These are phyloP conservation scores for Globisporangium spinosum DNA, from an alignment of 352 stramenopile species.

Conservation along the genomic window DNA sequence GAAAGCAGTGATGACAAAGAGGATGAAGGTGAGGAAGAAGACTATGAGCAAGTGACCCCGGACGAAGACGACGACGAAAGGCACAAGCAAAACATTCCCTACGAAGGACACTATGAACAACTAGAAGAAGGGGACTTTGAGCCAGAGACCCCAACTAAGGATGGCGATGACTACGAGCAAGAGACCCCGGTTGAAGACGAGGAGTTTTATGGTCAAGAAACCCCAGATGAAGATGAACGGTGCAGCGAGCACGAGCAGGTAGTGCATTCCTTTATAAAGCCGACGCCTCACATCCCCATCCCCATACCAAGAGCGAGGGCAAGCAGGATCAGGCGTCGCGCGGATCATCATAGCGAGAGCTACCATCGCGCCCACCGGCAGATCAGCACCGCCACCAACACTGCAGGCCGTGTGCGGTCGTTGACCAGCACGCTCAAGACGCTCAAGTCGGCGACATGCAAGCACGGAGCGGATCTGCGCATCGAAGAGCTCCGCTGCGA, in stretches of 20 bases:
- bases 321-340: neutral
- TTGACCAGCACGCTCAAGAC: constrained; percentile 13
- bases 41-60: no score
- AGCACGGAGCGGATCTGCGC: constrained; percentile 18
- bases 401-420: neutral
- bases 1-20: neutral
- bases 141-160: no score
- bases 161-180: no score
- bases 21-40: neutral
- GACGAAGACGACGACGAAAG: no score
- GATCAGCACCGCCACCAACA: neutral
- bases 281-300: neutral
- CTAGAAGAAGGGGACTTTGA: neutral
- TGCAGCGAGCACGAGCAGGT: no score
- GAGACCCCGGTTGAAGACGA: no score
- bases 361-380: no score
- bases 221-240: no score
- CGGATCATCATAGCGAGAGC: neutral
- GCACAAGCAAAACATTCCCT: no score
- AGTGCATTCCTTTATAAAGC: no score
- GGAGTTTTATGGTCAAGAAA: no score
- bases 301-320: neutral
- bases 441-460: constrained; percentile 13
- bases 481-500: constrained; percentile 19
- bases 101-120: neutral